Percentiles rank a stretch among this genome's conserved stretches.
Evolutionary conservation across 345 rosid genomes (phyloP).

Genomic region (Gossypium turneri): DNA sequence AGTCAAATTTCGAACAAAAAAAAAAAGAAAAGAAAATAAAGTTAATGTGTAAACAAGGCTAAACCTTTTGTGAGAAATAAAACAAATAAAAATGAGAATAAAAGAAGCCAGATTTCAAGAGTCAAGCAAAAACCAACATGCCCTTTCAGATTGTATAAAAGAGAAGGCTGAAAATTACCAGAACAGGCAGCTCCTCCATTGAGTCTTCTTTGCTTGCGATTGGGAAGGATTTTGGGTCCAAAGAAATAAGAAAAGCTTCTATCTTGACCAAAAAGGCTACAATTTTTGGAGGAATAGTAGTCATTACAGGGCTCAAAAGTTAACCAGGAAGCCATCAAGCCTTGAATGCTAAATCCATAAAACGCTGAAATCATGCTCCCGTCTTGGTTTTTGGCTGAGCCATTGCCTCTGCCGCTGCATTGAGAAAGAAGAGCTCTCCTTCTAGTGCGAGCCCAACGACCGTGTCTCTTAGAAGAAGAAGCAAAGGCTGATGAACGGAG

Average conservation of each 20-base stretch:
- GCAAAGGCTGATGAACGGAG: conserved; percentile 23
- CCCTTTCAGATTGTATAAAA: not conserved
- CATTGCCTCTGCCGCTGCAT: conserved; percentile 19
- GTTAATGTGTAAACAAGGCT: not conserved
- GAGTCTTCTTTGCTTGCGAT: conserved; percentile 40
- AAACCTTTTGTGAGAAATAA: not conserved
- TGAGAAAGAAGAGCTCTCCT: conserved; percentile 32
- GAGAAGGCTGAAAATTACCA: conserved; percentile 23
- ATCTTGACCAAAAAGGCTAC: conserved; percentile 26
- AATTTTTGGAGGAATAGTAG: conserved; percentile 39
- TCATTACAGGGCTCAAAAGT: conserved; percentile 68
- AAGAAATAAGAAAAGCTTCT: conserved; percentile 31
- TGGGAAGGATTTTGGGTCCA: conserved; percentile 35
- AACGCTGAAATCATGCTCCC: conserved; percentile 28
- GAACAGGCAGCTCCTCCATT: conserved; percentile 35
- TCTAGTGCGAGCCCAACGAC: conserved; percentile 41
- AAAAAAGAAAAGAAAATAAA: not conserved
- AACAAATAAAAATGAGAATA: not conserved
- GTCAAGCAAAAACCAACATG: conserved; percentile 1
- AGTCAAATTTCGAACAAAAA: not conserved
- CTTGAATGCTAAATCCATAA: conserved; percentile 37
- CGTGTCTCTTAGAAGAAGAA: conserved; percentile 25
- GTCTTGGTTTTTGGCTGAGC: conserved; percentile 1
- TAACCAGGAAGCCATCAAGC: conserved; percentile 47
- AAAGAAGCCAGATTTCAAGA: not conserved